Evolutionary conservation across 371 early-diverging fungal species (phyloP), one percentile per base, ranked within the genome.

Genomic region (Dentiscutata heterogama): DNA sequence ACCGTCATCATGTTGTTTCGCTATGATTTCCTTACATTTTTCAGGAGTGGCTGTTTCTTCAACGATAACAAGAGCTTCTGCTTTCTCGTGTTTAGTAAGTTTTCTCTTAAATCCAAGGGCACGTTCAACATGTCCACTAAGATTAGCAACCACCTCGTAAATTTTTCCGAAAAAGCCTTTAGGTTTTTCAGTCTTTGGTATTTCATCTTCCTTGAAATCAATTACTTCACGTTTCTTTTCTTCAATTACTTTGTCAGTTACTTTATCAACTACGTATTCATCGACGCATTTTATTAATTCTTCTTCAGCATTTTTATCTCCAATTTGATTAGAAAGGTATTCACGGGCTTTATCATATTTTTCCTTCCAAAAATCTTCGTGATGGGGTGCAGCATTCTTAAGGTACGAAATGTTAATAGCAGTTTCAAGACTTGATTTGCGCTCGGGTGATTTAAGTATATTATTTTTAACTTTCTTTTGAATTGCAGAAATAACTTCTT

Each of bases 361-460:
- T 4, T n/a, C 63, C 46, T 76, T 20, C 42, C 58, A 60, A n/a
- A 39, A 35, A 60, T 13, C 29, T 16, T 73, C 29, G 13, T 73
- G 25, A 6, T 22, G n/a, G 29, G 74, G 54, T 0, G 31, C 74
- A 18, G 25, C 16, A 10, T 16, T 18, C n/a, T 73, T 73, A 16
- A 73, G 56, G 22, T 76, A 76, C 3, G 76, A 53, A 22, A 76
- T 10, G 60, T 58, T 76, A 42, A 76, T 20, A 4, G 76, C 76
- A 10, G 76, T 76, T 58, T 27, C 35, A 20, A 53, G 27, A 2
- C 10, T 27, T 3, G 46, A 25, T 22, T 42, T 8, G 8, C 1
- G 10, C 5, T 29, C 35, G 18, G 58, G 18, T 58, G 58, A 58
- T 58, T 58, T 18, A 58, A 58, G 58, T 58, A 13, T 58, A 8